phyloP scores from a whole-genome alignment of 2,329 filamentous ascomycete genomes.

The Aspergillus vadensis region DNA sequence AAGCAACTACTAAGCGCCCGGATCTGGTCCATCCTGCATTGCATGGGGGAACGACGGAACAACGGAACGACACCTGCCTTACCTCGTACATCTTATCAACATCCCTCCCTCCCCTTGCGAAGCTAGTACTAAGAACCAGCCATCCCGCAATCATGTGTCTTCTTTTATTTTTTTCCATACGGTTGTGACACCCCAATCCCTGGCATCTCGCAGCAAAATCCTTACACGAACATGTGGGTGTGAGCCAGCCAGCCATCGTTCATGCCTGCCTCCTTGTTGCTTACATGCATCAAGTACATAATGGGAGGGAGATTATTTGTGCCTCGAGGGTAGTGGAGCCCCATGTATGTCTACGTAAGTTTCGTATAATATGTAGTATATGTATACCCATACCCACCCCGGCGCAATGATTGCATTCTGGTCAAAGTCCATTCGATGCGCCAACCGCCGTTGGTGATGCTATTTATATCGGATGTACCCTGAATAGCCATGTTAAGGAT shows the following conservation, averaged over 20 bases:
- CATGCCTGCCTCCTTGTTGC: not conserved
- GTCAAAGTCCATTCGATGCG: not conserved
- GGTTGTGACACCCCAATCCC: not conserved
- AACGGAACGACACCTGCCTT: no score
- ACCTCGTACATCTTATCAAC: no score
- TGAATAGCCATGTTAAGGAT: not conserved
- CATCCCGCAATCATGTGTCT: not conserved
- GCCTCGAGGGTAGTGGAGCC: not conserved
- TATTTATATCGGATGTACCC: conserved; percentile 11
- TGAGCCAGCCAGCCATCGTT: not conserved
- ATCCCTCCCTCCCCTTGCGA: not conserved
- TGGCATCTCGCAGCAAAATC: not conserved
- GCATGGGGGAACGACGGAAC: no score
- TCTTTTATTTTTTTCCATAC: not conserved
- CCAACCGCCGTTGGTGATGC: conserved; percentile 1
- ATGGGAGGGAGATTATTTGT: not conserved
- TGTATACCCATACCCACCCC: conserved; percentile 8
- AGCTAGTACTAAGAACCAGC: not conserved
- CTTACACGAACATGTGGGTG: conserved; percentile 13
- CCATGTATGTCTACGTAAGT: not conserved
- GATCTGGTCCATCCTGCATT: no score
- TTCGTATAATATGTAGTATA: no score
- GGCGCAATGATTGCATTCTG: conserved; percentile 10
- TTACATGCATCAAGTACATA: not conserved
- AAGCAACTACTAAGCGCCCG: no score